phyloP scores from a whole-genome alignment of 108 stramenopile species.

The Cyclostephanos invisitatus region DNA sequence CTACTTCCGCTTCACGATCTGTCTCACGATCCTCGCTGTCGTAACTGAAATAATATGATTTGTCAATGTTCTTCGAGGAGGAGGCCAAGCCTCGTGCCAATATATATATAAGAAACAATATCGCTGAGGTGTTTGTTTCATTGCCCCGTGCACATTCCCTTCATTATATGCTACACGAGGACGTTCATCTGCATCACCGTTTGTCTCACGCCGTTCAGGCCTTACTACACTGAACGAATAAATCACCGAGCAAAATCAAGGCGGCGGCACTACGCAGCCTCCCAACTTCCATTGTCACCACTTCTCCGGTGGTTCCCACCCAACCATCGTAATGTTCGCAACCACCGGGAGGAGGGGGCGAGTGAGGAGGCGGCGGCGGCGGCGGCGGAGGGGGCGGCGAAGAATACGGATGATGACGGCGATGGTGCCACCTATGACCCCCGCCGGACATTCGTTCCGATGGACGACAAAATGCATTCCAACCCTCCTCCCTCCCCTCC shows the following conservation, averaged over 20 bases:
- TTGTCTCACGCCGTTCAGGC: conserved; percentile 66
- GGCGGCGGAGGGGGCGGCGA: background rate
- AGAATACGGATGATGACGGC: conserved; percentile 1
- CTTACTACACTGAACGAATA: conserved; percentile 76
- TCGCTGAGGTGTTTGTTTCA: too few relatives aligned
- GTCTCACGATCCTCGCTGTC: too few relatives aligned
- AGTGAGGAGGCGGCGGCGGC: conserved; percentile 4
- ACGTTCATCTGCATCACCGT: background rate
- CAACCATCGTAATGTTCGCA: conserved; percentile 35
- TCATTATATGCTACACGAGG: background rate
- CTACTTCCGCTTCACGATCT: too few relatives aligned
- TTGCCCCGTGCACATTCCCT: too few relatives aligned
- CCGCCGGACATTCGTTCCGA: conserved; percentile 44
- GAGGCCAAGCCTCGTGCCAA: too few relatives aligned
- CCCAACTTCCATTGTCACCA: conserved; percentile 56
- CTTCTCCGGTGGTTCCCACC: conserved; percentile 53
- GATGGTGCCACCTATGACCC: conserved; percentile 18
- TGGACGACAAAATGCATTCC: conserved; percentile 62
- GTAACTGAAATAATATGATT: too few relatives aligned
- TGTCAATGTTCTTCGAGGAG: too few relatives aligned
- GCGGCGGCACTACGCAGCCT: conserved; percentile 66
- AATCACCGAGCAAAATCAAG: conserved; percentile 69
- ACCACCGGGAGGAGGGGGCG: conserved; percentile 1
- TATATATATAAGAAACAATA: too few relatives aligned
- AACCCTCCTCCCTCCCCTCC: conserved; percentile 27